Percentiles rank a stretch among this genome's conserved stretches.
phyloP scores from a whole-genome alignment of 2,329 filamentous ascomycete genomes.

The Ampelomyces quisqualis region DNA sequence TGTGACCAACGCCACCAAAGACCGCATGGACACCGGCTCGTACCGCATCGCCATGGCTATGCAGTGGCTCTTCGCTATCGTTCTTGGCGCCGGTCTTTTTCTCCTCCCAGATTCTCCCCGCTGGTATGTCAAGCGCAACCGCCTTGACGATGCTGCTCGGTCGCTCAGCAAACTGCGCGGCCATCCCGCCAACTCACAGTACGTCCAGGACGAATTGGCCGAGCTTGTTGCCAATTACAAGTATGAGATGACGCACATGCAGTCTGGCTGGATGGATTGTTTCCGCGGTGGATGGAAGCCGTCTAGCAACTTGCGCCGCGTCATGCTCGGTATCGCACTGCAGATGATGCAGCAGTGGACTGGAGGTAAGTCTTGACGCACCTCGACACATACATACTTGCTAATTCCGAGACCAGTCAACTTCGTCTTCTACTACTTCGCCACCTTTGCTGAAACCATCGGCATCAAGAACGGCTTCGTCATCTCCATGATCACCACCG shows the following conservation, averaged over 20 bases:
- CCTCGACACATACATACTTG: background rate
- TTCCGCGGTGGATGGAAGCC: slow-evolving; percentile 58
- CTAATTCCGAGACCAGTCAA: slow-evolving; percentile 60
- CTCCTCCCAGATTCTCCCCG: slow-evolving; percentile 82
- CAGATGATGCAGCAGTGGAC: slow-evolving; percentile 61
- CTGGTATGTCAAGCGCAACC: slow-evolving; percentile 78
- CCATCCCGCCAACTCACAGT: slow-evolving; percentile 70
- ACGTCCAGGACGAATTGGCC: slow-evolving; percentile 74
- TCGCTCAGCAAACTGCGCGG: slow-evolving; percentile 70
- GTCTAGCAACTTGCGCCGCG: slow-evolving; percentile 53
- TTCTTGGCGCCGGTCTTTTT: slow-evolving; percentile 70
- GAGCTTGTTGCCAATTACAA: slow-evolving; percentile 89
- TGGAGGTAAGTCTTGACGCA: slow-evolving; percentile 47
- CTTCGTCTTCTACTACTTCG: slow-evolving; percentile 56
- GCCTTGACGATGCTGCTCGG: slow-evolving; percentile 63
- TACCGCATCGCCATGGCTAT: slow-evolving; percentile 77
- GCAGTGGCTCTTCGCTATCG: slow-evolving; percentile 77
- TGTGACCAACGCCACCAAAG: slow-evolving; percentile 70
- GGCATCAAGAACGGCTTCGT: slow-evolving; percentile 77
- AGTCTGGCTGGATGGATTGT: slow-evolving; percentile 67
- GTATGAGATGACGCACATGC: slow-evolving; percentile 62
- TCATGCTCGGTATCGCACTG: slow-evolving; percentile 50
- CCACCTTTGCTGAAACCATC: slow-evolving; percentile 55
- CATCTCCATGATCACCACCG: slow-evolving; percentile 80
- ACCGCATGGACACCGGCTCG: slow-evolving; percentile 61